Evolutionary conservation across 2,329 filamentous ascomycete species (phyloP).

Genomic region (Botrytis pseudocinerea): DNA sequence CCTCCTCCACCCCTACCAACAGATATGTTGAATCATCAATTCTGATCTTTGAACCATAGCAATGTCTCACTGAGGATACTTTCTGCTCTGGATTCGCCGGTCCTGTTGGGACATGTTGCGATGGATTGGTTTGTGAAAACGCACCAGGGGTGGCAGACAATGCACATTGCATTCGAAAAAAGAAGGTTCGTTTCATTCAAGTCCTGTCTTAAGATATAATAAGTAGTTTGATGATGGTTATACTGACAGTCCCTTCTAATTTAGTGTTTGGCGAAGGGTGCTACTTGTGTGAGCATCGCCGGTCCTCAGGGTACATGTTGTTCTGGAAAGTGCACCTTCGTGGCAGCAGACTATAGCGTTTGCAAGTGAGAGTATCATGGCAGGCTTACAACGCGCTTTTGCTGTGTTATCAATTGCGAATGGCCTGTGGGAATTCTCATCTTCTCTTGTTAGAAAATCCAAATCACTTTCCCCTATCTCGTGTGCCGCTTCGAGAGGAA

Average conservation of each 20-base stretch:
- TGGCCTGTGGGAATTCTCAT: not conserved
- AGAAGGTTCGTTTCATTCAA: not conserved
- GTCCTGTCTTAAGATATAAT: not conserved
- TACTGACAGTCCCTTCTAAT: not conserved
- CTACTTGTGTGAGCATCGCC: conserved; percentile 8
- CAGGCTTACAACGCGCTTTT: not conserved
- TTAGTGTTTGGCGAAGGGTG: conserved; percentile 11
- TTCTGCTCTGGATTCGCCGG: conserved; percentile 16
- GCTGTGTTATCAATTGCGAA: too few relatives aligned
- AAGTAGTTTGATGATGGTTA: too few relatives aligned
- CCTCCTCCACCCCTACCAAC: not conserved
- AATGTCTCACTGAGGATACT: not conserved
- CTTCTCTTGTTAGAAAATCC: not conserved
- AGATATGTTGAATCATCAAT: not conserved
- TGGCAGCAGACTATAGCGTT: conserved; percentile 9
- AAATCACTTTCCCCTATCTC: not conserved
- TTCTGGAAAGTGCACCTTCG: conserved; percentile 9
- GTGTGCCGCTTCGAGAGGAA: not conserved
- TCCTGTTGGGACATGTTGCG: conserved; percentile 15
- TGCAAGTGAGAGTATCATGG: not conserved
- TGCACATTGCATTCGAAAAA: conserved; percentile 18
- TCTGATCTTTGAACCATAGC: not conserved
- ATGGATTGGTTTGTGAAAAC: conserved; percentile 1
- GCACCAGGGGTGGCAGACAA: conserved; percentile 7
- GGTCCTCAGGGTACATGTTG: conserved; percentile 3